A percentile compares a stretch with the other conserved stretches of the same genome.
These are phyloP conservation scores for Lipomyces lipofer DNA, from an alignment of 805 yeast genomes.

Conservation along the genomic window DNA sequence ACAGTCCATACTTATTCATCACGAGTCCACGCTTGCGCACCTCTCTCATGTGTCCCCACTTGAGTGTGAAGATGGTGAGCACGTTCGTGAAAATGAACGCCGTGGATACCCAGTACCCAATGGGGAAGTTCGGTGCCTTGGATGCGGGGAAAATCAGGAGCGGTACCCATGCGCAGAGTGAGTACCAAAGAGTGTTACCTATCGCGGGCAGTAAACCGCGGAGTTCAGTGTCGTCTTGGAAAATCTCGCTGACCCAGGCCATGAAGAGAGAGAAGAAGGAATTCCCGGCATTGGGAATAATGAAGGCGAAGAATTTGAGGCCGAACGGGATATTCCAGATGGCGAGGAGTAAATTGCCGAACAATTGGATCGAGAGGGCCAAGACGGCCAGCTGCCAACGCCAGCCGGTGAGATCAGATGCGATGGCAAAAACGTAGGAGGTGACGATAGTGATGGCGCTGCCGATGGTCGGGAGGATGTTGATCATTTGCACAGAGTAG, in stretches of 20 bases:
- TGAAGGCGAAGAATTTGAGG: constrained; percentile 32
- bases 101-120: constrained; percentile 32
- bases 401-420: constrained; percentile 37
- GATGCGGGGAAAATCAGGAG: constrained; percentile 45
- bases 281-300: constrained; percentile 14
- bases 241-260: constrained; percentile 34
- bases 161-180: constrained; percentile 43
- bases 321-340: constrained; percentile 47
- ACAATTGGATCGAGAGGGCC: constrained; percentile 4
- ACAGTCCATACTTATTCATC: constrained; percentile 14
- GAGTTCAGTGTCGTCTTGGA: constrained; percentile 36
- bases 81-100: constrained; percentile 7
- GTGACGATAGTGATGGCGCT: constrained; percentile 38
- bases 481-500: constrained; percentile 36
- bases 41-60: constrained; percentile 12
- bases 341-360: constrained; percentile 40
- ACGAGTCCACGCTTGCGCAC: constrained; percentile 1
- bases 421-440: constrained; percentile 34
- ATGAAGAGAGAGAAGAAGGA: constrained; percentile 30
- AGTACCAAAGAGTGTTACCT: constrained; percentile 37
- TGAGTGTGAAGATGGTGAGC: constrained; percentile 15
- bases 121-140: constrained; percentile 35
- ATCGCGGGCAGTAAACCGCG: constrained; percentile 36
- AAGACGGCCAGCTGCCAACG: constrained; percentile 34
- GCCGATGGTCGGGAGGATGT: constrained; percentile 41